Conservation (phyloP, 2,329 filamentous ascomycete species). For the Geosmithia putterillii region DNA sequence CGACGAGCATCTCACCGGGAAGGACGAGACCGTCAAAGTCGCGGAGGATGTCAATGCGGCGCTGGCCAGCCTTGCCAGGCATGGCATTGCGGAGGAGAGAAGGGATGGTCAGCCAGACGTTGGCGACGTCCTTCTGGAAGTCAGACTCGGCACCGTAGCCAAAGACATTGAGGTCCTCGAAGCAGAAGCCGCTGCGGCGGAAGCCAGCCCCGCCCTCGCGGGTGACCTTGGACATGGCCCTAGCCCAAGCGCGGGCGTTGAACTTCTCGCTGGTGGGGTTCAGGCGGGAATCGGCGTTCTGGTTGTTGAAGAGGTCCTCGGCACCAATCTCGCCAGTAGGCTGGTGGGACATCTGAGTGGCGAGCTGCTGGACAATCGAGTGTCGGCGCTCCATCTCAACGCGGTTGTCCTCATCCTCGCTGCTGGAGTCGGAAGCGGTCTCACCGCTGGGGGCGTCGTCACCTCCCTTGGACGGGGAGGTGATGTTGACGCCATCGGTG, state of each 20-base stretch:
- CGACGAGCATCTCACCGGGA: conserved; percentile 42
- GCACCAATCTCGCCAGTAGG: background rate
- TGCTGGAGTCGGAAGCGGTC: background rate
- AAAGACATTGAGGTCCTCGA: conserved; percentile 33
- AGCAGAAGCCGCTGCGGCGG: conserved; percentile 51
- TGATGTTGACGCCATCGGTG: background rate
- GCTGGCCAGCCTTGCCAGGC: conserved; percentile 4
- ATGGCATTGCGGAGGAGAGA: background rate
- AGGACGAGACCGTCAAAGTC: conserved; percentile 39
- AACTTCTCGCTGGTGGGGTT: conserved; percentile 42
- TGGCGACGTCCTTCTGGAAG: conserved; percentile 26
- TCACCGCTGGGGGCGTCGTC: background rate
- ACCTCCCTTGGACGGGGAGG: background rate
- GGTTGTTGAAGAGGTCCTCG: conserved; percentile 1
- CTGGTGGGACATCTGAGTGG: conserved; percentile 29
- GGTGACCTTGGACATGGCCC: conserved; percentile 39
- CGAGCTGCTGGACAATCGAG: conserved; percentile 36
- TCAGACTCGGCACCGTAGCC: conserved; percentile 32
- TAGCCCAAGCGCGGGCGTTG: conserved; percentile 45
- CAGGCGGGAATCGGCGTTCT: conserved; percentile 31
- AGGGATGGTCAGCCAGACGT: conserved; percentile 15
- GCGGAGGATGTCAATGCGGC: conserved; percentile 35
- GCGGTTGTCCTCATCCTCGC: conserved; percentile 22
- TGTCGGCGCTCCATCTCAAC: conserved; percentile 31
- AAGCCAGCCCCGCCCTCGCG: conserved; percentile 38